These are phyloP conservation scores for Yarrowia phangngaensis DNA, from an alignment of 805 yeast genomes.

Conservation along the genomic window DNA sequence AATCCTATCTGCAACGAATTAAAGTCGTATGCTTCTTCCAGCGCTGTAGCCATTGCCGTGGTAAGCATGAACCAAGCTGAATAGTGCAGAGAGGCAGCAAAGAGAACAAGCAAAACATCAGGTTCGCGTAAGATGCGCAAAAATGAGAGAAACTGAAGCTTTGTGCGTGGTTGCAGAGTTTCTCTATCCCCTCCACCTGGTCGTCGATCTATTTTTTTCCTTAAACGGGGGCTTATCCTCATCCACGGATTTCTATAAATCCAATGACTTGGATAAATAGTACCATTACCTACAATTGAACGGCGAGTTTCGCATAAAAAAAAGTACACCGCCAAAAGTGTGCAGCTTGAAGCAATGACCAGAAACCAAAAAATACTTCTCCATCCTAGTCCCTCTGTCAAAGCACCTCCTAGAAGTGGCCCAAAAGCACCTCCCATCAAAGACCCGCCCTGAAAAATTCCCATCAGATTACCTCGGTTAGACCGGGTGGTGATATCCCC, in stretches of 20 bases:
- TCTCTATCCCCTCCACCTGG: slow-evolving; percentile 10
- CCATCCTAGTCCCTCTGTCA: slow-evolving; percentile 57
- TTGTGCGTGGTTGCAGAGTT: background rate
- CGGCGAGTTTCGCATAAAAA: slow-evolving; percentile 74
- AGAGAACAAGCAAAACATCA: slow-evolving; percentile 48
- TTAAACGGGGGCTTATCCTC: background rate
- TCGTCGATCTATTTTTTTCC: background rate
- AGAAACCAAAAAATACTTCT: slow-evolving; percentile 63
- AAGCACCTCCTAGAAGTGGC: slow-evolving; percentile 59
- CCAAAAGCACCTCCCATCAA: slow-evolving; percentile 75
- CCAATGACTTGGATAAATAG: slow-evolving; percentile 47
- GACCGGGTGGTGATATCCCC: slow-evolving; percentile 66
- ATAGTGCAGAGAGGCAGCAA: slow-evolving; percentile 60
- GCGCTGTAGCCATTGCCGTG: slow-evolving; percentile 57
- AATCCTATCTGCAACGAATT: slow-evolving; percentile 58
- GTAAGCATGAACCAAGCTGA: slow-evolving; percentile 66
- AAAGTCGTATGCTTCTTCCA: slow-evolving; percentile 51
- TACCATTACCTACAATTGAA: slow-evolving; percentile 69
- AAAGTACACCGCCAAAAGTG: slow-evolving; percentile 38
- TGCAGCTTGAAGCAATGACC: slow-evolving; percentile 57
- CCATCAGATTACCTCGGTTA: slow-evolving; percentile 71
- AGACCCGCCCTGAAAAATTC: slow-evolving; percentile 60
- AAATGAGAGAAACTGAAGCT: slow-evolving; percentile 1
- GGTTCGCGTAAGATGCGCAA: slow-evolving; percentile 3
- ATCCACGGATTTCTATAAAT: slow-evolving; percentile 10